Base-by-base conservation (phyloP, 1,284 basidiomycete genomes). In the Neonothopanus nambi region DNA sequence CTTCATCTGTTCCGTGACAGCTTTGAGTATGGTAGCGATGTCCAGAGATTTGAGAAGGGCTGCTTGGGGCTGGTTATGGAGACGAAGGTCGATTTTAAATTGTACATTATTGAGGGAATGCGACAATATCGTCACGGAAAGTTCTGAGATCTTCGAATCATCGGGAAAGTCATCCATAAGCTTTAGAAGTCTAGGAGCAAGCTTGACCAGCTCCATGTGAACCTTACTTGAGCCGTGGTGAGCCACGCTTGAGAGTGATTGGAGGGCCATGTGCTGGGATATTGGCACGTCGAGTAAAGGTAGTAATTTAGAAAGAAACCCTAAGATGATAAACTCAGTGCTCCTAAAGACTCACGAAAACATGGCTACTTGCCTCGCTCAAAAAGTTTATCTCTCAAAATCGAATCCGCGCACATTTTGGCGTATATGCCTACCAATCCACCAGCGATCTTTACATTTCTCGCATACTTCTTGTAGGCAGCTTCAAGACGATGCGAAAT, bases 381-480 rank as follows among this genome's bases (percentile, higher is more conserved):
- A 26, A 58, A 49, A 9, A 80, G 66, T 49, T 72, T 70, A 60
- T 78, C 70, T 21, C 78, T 69, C 33, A 80, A 60, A 40, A 78
- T 70, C 1, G 80, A 71, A 64, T 87, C 84, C 0, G 73, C 71
- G 36, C 73, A 85, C 81, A 87, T 82, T 61, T 81, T 82, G 9
- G 81, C 76, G 61, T 79, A 85, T 43, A 87, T 80, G 2, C 77
- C 80, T 9, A 85, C 71, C 47, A 86, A 78, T 0, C 78, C 82
- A 2, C 81, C 82, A 26, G 65, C 61, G 21, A 83, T 64, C 54
- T 71, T 72, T 33, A 73, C 69, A 58, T 78, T 74, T 0, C 67
- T 63, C 3, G 56, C 41, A 56, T 77, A 64, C 12, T 62, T 63
- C 7, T 69, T 59, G 58, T 76, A 81, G 2, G 73, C 66, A 21